Evolutionary conservation across 2,329 filamentous ascomycete species (phyloP), one percentile per base, ranked within the genome.

Genomic region (Torrubiella hemipterigena): DNA sequence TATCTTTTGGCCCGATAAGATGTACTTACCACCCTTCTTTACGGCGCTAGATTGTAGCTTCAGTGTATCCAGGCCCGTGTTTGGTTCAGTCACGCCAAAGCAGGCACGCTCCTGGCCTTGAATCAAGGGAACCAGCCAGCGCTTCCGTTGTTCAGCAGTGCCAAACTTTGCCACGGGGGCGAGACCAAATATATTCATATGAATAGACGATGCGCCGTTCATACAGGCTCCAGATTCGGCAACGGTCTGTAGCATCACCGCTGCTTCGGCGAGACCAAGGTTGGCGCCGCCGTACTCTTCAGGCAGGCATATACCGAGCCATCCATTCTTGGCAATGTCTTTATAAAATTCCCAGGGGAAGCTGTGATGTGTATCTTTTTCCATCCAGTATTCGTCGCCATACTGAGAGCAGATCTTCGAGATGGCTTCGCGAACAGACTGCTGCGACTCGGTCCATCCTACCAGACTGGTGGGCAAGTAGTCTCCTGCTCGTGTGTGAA

Each of bases 241-340:
- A 35, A 86, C 82, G 3, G 81, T 82, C 45, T 91, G 83, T 63
- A 91, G 69, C 81, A 91, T 87, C 69, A 89, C 81, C 1, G 77
- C 82, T 1, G 83, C 83, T 49, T 91, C 83, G 1, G 79, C 78
- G 21, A 91, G 85, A 7, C 75, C 82, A 7, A 93, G 55, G 0
- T 79, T 81, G 2, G 80, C 68, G 1, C 83, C 83, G 3, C 84
- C 83, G 0, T 84, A 65, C 0, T 70, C 62, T 47, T 86, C 79
- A 0, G 82, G 81, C 4, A 91, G 58, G 0, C 81, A 81, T 41
- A 89, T 86, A 3, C 83, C 83, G 26, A 91, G 67, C 81, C 81
- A 91, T 7, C 83, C 82, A 41, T 77, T 79, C 34, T 72, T 71
- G 6, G 82, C 77, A 8, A 91, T 55, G 0, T 79, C 78, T 1